Percentiles rank a stretch among this genome's conserved stretches.
Conservation (phyloP, 805 yeast species). For the Spencermartinsiella europaea region DNA sequence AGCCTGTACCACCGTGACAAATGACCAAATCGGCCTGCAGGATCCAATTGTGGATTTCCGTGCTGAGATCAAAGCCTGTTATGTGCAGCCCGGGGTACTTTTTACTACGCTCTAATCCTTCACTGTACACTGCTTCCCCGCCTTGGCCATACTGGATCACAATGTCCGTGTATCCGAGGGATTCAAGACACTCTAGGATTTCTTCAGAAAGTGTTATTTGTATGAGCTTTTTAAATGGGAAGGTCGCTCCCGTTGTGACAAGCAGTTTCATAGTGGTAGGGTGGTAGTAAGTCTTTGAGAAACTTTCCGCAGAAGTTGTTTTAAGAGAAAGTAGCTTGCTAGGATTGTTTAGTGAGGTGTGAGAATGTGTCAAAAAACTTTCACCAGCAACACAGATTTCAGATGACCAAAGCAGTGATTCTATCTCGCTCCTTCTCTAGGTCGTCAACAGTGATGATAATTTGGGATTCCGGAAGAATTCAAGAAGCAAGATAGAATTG, state of each 20-base stretch:
- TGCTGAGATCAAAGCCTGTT: constrained; percentile 45
- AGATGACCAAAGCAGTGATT: too few species aligned
- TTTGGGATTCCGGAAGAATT: too few species aligned
- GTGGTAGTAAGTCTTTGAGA: too few species aligned
- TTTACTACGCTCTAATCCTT: constrained; percentile 3
- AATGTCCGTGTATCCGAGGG: constrained; percentile 37
- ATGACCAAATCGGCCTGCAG: constrained; percentile 53
- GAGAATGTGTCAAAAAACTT: too few species aligned
- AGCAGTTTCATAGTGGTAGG: constrained; percentile 29
- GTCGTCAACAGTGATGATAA: too few species aligned
- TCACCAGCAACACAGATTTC: too few species aligned
- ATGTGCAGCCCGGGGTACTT: constrained; percentile 20
- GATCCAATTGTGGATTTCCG: constrained; percentile 40
- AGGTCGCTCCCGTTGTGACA: constrained; percentile 89
- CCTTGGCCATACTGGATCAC: constrained; percentile 59
- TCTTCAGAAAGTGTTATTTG: constrained; percentile 34
- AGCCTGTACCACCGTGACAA: constrained; percentile 91
- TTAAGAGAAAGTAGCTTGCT: too few species aligned
- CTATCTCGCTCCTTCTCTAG: too few species aligned
- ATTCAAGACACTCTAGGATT: constrained; percentile 36
- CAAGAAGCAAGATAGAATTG: too few species aligned
- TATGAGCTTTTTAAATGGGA: constrained; percentile 63
- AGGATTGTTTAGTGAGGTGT: too few species aligned
- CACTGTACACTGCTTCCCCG: constrained; percentile 24
- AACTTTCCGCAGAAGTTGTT: too few species aligned